Percentiles rank a stretch among this genome's conserved stretches.
phyloP scores from a whole-genome alignment of 495 filamentous ascomycete genomes.

The Xylaria nigripes region DNA sequence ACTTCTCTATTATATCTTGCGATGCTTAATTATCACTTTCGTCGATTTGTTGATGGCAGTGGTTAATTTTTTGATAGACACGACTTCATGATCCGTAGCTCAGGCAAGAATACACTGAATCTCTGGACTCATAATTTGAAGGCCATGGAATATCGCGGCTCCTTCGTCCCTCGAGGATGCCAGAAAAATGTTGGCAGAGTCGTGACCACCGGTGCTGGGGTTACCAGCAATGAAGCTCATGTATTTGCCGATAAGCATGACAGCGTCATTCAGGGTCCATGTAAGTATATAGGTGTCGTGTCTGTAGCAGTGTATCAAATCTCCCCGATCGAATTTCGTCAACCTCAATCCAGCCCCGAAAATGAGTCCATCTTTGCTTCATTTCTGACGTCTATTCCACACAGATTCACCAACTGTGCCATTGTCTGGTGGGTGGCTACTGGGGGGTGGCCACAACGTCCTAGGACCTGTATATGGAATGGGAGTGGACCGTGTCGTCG shows the following conservation, averaged over 20 bases:
- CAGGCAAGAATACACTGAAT: constrained; percentile 45
- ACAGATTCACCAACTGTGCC: constrained; percentile 37
- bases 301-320: too few species aligned
- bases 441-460: constrained; percentile 53
- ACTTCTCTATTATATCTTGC: too few species aligned
- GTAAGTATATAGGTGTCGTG: too few species aligned
- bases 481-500: constrained; percentile 54
- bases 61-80: constrained; percentile 4
- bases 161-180: constrained; percentile 27
- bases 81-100: constrained; percentile 32
- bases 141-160: constrained; percentile 28
- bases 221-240: constrained; percentile 32
- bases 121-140: constrained; percentile 58
- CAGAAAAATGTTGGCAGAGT: constrained; percentile 27
- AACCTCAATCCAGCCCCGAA: too few species aligned
- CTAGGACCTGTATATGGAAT: constrained; percentile 51
- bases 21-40: not conserved
- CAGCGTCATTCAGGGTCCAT: constrained; percentile 31
- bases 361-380: too few species aligned
- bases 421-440: constrained; percentile 48
- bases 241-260: constrained; percentile 22
- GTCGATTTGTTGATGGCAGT: not conserved
- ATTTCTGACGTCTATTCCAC: too few species aligned
- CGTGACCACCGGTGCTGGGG: constrained; percentile 34
- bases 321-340: too few species aligned